phyloP scores from a whole-genome alignment of 192 early-diverging fungal species.

The Diversispora eburnea region DNA sequence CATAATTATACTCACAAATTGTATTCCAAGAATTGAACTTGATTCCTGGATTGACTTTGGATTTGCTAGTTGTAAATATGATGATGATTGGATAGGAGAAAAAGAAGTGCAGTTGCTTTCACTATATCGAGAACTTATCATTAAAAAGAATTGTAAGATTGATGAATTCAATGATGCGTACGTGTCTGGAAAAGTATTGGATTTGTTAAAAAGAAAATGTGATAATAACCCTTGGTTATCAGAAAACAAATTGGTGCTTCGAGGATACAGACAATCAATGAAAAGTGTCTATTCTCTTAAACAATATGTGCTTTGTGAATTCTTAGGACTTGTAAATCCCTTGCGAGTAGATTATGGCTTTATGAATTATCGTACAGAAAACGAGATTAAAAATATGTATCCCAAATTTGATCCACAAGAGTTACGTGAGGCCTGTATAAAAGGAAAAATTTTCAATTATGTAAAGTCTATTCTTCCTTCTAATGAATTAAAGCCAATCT shows the following conservation, averaged over 20 bases:
- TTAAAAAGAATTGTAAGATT: neutral
- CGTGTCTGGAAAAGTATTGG: neutral
- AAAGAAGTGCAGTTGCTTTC: neutral
- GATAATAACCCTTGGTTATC: neutral
- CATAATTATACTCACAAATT: neutral
- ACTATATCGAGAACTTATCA: neutral
- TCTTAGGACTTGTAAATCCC: neutral
- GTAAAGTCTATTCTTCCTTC: constrained; percentile 5
- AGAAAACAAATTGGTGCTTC: neutral
- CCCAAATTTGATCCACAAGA: neutral
- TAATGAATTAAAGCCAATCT: constrained; percentile 6
- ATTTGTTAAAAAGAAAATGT: constrained; percentile 15
- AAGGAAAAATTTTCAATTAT: constrained; percentile 10
- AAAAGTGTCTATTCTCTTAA: neutral
- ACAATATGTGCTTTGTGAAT: neutral
- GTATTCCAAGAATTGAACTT: neutral
- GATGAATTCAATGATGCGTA: constrained; percentile 8
- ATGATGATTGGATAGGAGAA: too few species aligned
- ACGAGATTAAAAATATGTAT: constrained; percentile 8
- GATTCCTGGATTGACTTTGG: neutral
- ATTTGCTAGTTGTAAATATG: constrained; percentile 1
- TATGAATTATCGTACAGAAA: constrained; percentile 5
- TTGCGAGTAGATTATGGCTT: neutral
- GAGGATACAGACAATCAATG: neutral
- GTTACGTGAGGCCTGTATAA: neutral